phyloP scores from a whole-genome alignment of 2,329 filamentous ascomycete species.

The Periconia sp. region DNA sequence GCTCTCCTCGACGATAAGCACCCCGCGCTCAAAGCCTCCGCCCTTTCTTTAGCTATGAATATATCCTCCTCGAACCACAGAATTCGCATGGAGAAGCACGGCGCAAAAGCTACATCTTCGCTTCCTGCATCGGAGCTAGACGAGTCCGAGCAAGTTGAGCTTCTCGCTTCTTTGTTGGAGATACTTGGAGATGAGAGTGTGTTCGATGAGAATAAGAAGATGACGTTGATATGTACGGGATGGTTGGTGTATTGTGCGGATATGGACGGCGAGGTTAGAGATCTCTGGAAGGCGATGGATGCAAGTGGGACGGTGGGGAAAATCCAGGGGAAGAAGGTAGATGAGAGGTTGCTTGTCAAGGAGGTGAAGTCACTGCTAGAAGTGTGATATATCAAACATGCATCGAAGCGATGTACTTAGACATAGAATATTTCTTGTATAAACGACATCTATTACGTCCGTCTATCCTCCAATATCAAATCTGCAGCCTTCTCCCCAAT shows the following conservation, averaged over 20 bases:
- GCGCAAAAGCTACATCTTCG: slow-evolving; percentile 20
- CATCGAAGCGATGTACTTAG: too few relatives aligned
- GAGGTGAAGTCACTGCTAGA: slow-evolving; percentile 43
- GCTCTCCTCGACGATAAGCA: slow-evolving; percentile 81
- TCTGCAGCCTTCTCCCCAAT: too few relatives aligned
- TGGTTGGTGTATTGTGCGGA: slow-evolving; percentile 75
- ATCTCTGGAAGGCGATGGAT: slow-evolving; percentile 80
- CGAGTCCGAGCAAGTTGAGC: slow-evolving; percentile 77
- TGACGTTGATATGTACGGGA: slow-evolving; percentile 77
- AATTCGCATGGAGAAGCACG: slow-evolving; percentile 62
- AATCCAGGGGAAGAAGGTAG: slow-evolving; percentile 26
- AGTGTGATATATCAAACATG: too few relatives aligned
- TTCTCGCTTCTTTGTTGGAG: slow-evolving; percentile 81
- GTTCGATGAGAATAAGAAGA: slow-evolving; percentile 73
- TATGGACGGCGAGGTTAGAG: slow-evolving; percentile 75
- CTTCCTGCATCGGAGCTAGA: slow-evolving; percentile 54
- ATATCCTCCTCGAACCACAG: slow-evolving; percentile 74
- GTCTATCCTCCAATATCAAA: too few relatives aligned
- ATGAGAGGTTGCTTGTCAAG: slow-evolving; percentile 41
- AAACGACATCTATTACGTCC: too few relatives aligned
- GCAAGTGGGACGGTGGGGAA: slow-evolving; percentile 66
- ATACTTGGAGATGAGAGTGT: slow-evolving; percentile 62
- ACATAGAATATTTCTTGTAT: too few relatives aligned
- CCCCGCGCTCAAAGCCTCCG: slow-evolving; percentile 77
- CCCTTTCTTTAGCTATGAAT: slow-evolving; percentile 84